These are phyloP conservation scores for Vitis amurensis DNA, from an alignment of 164 flowering plant species.

Conservation along the genomic window DNA sequence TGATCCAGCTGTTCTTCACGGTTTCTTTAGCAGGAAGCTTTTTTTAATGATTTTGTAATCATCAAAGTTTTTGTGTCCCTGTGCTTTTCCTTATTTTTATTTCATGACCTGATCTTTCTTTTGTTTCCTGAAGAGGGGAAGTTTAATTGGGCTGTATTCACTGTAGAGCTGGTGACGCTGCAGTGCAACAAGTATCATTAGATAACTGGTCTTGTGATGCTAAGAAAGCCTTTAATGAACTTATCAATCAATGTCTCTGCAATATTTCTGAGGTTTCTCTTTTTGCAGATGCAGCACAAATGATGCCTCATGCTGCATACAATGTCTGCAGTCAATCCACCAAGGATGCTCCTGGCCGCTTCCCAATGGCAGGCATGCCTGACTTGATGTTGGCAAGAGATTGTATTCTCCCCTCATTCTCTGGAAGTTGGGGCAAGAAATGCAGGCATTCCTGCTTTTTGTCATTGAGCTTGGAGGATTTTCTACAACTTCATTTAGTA, in stretches of 20 bases:
- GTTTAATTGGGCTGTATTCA: constrained; percentile 69
- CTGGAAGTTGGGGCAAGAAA: too few species aligned
- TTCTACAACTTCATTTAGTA: too few species aligned
- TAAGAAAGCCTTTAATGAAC: neutral
- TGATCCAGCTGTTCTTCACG: too few species aligned
- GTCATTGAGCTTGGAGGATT: too few species aligned
- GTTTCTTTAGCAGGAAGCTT: too few species aligned
- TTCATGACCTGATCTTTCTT: neutral
- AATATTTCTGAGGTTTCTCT: neutral
- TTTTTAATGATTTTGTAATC: too few species aligned
- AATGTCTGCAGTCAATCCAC: constrained; percentile 63
- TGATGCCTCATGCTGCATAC: constrained; percentile 77
- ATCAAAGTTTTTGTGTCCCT: too few species aligned
- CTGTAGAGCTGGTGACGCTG: constrained; percentile 97
- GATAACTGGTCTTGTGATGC: constrained; percentile 63
- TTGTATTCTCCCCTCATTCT: neutral
- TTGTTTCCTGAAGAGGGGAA: constrained; percentile 15
- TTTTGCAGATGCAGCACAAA: constrained; percentile 68
- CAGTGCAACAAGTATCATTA: constrained; percentile 88
- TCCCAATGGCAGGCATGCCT: constrained; percentile 78
- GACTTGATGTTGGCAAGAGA: neutral
- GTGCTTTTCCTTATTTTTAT: neutral
- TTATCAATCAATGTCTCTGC: too few species aligned
- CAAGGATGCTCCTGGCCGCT: constrained; percentile 83
- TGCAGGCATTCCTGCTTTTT: too few species aligned